Base-by-base conservation (phyloP, 768 basidiomycete species). In the Auriscalpium microsporum region DNA sequence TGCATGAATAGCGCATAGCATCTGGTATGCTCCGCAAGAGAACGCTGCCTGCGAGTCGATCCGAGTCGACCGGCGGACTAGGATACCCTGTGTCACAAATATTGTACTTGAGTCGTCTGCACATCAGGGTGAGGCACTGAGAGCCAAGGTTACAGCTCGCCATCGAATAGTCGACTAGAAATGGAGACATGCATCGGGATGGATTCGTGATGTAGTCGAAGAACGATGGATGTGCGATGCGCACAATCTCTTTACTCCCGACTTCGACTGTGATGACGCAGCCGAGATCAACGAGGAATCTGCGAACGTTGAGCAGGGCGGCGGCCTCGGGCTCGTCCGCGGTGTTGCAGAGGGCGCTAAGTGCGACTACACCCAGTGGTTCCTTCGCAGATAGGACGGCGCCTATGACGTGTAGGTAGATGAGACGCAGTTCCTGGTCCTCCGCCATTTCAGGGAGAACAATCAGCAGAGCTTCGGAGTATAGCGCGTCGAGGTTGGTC, bases 171-270 rank as follows among this genome's bases (percentile, higher is more conserved):
- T 28, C 28, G 7, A 28, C 28, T 28, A 28, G 28, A 28, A 28
- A 28, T 28, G 28, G 28, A 28, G 28, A 28, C 28, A 28, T 28
- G 46, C 58, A 59, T 2, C 58, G 56, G 4, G 33, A 11, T 37
- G 8, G 47, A 9, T 56, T 50, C 9, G 58, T 57, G 45, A 57
- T 45, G 40, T 53, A 59, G 33, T 59, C 58, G 36, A 36, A 50
- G 21, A 59, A 59, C 46, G 52, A 53, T 0, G 56, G 37, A 16
- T 57, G 58, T n/a, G 17, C 47, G 44, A 53, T 48, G 37, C 58
- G 56, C 8, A 57, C 58, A 11, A 49, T 23, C 40, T 56, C 23
- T n/a, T 44, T 52, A 1, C 48, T 56, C 11, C 48, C 47, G 14
- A 38, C 37, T 13, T 47, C 11, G 17, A 59, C 35, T 19, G 46